Conservation (phyloP, 1,284 basidiomycete species). For the Cutaneotrichosporon sp. region DNA sequence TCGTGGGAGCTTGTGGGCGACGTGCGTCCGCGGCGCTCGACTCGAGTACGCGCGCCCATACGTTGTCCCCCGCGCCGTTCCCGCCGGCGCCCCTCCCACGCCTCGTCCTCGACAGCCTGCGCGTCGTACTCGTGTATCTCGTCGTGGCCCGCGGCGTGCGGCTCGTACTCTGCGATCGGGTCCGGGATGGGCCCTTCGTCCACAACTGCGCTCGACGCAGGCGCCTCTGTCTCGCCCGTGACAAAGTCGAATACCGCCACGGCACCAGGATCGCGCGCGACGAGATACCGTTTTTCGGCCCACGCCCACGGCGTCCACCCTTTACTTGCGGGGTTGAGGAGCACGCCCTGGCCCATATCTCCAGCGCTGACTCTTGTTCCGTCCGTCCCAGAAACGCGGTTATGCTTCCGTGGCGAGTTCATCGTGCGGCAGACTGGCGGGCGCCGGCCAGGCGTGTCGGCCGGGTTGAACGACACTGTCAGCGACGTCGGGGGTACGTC, state of each 20-base stretch:
- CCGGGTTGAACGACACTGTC: constrained; percentile 8
- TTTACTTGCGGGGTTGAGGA: background rate
- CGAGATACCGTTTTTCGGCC: constrained; percentile 40
- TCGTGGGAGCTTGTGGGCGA: background rate
- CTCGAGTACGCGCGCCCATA: no score
- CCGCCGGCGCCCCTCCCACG: no score
- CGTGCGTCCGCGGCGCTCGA: no score
- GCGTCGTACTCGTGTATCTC: no score
- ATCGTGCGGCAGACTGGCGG: constrained; percentile 34
- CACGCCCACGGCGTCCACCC: constrained; percentile 28
- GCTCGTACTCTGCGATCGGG: constrained; percentile 14
- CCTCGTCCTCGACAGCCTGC: background rate
- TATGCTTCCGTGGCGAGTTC: constrained; percentile 30
- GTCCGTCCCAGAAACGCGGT: constrained; percentile 15
- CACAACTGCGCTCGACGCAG: background rate
- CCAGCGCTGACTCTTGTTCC: background rate
- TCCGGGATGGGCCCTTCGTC: constrained; percentile 5
- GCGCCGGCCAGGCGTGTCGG: constrained; percentile 10
- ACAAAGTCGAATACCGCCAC: constrained; percentile 32
- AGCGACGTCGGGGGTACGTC: constrained; percentile 8
- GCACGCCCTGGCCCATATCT: constrained; percentile 1
- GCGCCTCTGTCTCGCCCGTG: constrained; percentile 14
- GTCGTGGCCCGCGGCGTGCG: background rate
- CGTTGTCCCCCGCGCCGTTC: no score
- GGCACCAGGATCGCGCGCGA: constrained; percentile 31